phyloP scores from a whole-genome alignment of 2,329 filamentous ascomycete genomes.

The Venturia effusa region DNA sequence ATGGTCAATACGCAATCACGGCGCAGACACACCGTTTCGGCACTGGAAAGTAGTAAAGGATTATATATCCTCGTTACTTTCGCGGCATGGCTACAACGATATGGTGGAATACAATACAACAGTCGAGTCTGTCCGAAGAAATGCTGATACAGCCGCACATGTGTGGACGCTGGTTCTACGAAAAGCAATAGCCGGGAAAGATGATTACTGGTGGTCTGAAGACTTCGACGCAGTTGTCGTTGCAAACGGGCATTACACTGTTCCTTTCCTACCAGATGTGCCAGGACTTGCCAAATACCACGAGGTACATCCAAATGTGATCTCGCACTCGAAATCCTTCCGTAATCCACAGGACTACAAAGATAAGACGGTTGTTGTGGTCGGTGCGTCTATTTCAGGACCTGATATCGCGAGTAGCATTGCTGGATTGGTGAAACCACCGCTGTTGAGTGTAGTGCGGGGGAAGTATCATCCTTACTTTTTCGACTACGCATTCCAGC shows the following conservation, averaged over 20 bases:
- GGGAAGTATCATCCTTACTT: conserved; percentile 44
- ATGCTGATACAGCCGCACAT: neutral
- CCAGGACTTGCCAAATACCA: conserved; percentile 40
- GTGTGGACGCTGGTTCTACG: neutral
- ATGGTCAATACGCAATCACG: conserved; percentile 30
- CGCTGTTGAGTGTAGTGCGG: conserved; percentile 44
- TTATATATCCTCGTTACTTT: neutral
- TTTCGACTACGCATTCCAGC: conserved; percentile 48
- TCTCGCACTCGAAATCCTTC: conserved; percentile 46
- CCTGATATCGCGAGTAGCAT: conserved; percentile 59
- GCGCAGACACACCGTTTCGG: conserved; percentile 5
- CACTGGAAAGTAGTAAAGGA: neutral
- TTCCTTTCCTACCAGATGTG: conserved; percentile 34
- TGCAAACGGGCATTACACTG: conserved; percentile 24
- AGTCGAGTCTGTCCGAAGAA: neutral
- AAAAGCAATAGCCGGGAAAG: conserved; percentile 40
- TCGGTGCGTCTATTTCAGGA: conserved; percentile 77
- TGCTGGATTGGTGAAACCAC: conserved; percentile 37
- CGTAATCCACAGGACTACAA: conserved; percentile 35
- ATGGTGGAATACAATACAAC: conserved; percentile 7
- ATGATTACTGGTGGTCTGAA: conserved; percentile 45
- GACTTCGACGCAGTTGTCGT: conserved; percentile 30
- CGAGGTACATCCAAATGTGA: conserved; percentile 35
- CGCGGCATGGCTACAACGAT: conserved; percentile 4
- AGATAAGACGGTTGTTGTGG: conserved; percentile 61